phyloP scores from a whole-genome alignment of 441 rosid genomes.

The Raphanus hybrid region DNA sequence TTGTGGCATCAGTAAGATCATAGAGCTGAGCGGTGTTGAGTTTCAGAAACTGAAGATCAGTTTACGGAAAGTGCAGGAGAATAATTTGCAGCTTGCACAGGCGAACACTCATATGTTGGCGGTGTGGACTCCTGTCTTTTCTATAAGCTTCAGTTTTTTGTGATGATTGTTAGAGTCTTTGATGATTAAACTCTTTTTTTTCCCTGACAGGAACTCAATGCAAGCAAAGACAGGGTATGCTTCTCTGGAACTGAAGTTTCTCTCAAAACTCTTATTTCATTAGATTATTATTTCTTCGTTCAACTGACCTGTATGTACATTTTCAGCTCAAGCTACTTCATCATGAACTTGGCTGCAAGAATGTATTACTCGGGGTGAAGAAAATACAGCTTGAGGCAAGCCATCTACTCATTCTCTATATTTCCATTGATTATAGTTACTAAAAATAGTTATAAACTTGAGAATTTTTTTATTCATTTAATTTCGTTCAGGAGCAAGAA shows the following conservation, averaged over 20 bases:
- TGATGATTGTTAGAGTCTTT: background rate
- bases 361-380: background rate
- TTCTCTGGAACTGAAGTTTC: background rate
- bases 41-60: conserved; percentile 3
- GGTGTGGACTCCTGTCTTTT: background rate
- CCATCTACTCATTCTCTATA: background rate
- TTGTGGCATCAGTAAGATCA: background rate
- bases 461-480: background rate
- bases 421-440: background rate
- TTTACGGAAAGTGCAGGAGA: background rate
- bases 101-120: background rate
- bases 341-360: conserved; percentile 3
- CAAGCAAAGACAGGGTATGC: background rate
- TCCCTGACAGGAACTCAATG: background rate
- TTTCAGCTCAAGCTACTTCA: background rate
- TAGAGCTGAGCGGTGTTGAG: background rate
- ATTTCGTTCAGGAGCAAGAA: background rate
- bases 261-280: background rate
- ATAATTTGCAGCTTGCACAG: background rate
- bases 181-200: background rate
- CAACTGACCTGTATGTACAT: background rate
- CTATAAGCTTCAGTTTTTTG: background rate
- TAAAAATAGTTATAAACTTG: background rate
- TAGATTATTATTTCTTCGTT: background rate
- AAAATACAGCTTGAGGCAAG: background rate